Base-by-base conservation (phyloP, 2,329 filamentous ascomycete species). In the Penicillium glabrum region DNA sequence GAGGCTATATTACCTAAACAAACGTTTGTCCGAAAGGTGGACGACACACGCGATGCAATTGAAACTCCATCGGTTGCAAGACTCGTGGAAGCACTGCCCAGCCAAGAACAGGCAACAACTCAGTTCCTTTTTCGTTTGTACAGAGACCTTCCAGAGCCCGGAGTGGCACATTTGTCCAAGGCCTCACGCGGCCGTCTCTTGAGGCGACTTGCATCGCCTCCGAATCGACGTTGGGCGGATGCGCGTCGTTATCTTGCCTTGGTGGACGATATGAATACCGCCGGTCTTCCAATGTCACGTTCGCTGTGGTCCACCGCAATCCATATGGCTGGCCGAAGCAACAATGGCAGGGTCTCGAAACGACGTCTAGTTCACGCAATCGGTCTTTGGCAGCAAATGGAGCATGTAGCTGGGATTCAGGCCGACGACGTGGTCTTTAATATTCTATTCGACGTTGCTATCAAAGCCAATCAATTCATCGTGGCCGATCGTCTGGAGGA, bases 321-420 rank as follows among this genome's bases (percentile, higher is more conserved):
- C 51, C 83, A 89, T 21, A 89, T 96, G 67, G 89, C 90, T 10
- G 88, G 88, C 37, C 86, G 88, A 55, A 91, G 89, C 64, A 85
- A 88, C 61, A 56, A 54, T 37, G 79, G 83, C 9, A 78, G 69
- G 11, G 79, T 86, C 39, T 81, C 84, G 46, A 79, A 82, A 45
- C 67, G 82, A 41, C 83, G 92, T 71, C 74, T 90, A 44, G 79
- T 90, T 72, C 82, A 85, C 5, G 87, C 90, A 0, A 79, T 99
- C 46, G 83, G 86, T 47, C 75, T 96, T 24, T 99, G 93, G 93
- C 86, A 85, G 62, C 87, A 95, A 66, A 98, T 98, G 92, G 95
- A 99, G 73, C 81, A 84, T 46, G 77, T 85, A 5, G 86, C 87
- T 2, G 82, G 84, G 1, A 73, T 91, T 14, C 77, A 78, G 63